Base-by-base conservation (phyloP, 2,329 filamentous ascomycete species). In the Fusarium sp. region DNA sequence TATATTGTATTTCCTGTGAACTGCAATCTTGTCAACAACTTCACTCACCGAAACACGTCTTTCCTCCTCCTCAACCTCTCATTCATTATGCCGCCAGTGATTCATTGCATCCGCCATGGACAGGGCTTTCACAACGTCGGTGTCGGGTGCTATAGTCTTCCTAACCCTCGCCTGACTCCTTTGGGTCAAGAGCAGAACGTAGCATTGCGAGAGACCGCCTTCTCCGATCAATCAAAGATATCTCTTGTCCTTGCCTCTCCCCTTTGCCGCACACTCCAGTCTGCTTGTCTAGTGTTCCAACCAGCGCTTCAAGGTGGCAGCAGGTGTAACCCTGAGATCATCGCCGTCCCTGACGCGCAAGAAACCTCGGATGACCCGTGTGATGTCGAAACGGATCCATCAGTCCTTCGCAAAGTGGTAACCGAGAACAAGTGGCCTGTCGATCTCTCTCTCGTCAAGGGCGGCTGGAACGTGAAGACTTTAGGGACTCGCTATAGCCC, bases 301-400 rank as follows among this genome's bases (percentile, higher is more conserved):
- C 4, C 10, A 3, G 19, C 27, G 4, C 45, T 48, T 0, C 1
- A 29, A 0, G 27, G 45, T 0, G 8, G 3, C 14, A 29, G 7
- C 7, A 29, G 29, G 19, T 48, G 27, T 48, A 7, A 48, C 7
- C 27, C 27, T 6, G 4, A n/a, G 12, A 48, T 48, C 21, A 18
- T 48, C 15, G 27, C 45, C 14, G 11, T 48, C 10, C 44, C 27
- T 4, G 45, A 29, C 10, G 27, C 45, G 7, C 45, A 48, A 29
- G 45, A 48, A 29, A 48, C 45, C 14, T 48, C 45, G 10, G 45
- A 48, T 18, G 45, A n/a, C 27, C 27, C 45, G 7, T 48, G 45
- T 15, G 45, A 48, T 48, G 5, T 48, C 11, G 27, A 27, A n/a
- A 48, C 3, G 0, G 27, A 48, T n/a, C 27, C 27, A 48, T 29